Percentiles rank a stretch among this genome's conserved stretches.
Conservation (phyloP, 2,329 filamentous ascomycete genomes). For the Aspergillus quadrilineatus region DNA sequence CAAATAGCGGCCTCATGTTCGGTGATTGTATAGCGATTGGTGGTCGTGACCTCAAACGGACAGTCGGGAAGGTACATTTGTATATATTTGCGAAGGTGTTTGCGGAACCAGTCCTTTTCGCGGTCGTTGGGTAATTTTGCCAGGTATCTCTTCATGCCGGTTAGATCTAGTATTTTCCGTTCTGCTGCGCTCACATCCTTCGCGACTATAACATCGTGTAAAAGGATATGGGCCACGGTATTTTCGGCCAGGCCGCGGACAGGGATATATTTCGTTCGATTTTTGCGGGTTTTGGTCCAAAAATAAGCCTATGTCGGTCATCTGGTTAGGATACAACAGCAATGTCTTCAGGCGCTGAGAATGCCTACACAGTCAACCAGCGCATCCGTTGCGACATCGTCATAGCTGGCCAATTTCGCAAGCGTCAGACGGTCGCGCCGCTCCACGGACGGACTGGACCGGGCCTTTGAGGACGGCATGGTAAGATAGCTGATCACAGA, state of each 20-base stretch:
- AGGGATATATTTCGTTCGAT: slow-evolving; percentile 79
- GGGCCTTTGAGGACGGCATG: slow-evolving; percentile 41
- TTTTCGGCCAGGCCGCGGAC: slow-evolving; percentile 74
- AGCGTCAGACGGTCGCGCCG: slow-evolving; percentile 73
- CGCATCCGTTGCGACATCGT: slow-evolving; percentile 92
- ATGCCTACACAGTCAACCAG: slow-evolving; percentile 85
- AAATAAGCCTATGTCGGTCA: slow-evolving; percentile 71
- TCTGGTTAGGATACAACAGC: slow-evolving; percentile 19
- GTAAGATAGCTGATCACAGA: slow-evolving; percentile 11
- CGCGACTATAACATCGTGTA: slow-evolving; percentile 67
- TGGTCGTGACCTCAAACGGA: slow-evolving; percentile 88
- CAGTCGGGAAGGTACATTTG: slow-evolving; percentile 91
- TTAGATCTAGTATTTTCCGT: slow-evolving; percentile 66
- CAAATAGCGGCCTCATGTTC: slow-evolving; percentile 86
- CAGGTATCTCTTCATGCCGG: slow-evolving; percentile 71
- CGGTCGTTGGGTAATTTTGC: slow-evolving; percentile 67
- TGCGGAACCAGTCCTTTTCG: slow-evolving; percentile 82
- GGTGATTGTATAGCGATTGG: slow-evolving; percentile 91
- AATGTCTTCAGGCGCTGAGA: slow-evolving; percentile 5
- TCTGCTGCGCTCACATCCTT: slow-evolving; percentile 72
- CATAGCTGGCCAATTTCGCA: slow-evolving; percentile 84
- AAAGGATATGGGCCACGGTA: slow-evolving; percentile 59
- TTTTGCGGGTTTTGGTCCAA: slow-evolving; percentile 96
- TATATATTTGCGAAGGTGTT: slow-evolving; percentile 85
- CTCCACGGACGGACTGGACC: slow-evolving; percentile 32